phyloP scores from a whole-genome alignment of 305 asterid species.

The Solanum hybrid region DNA sequence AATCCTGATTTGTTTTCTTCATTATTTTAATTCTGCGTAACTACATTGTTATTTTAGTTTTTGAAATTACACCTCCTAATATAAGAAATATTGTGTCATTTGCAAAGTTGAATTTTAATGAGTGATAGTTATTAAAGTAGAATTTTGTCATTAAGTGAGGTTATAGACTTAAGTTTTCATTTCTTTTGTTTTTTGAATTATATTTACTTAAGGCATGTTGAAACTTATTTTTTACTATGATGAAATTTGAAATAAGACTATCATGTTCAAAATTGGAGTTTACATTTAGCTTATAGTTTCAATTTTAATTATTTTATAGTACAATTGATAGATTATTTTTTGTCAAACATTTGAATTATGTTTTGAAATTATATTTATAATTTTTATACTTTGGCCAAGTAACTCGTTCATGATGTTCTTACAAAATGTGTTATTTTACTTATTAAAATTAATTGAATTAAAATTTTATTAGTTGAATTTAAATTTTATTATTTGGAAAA shows the following conservation, averaged over 20 bases:
- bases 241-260: neutral
- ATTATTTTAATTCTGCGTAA: no score
- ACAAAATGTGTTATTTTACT: no score
- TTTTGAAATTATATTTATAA: no score
- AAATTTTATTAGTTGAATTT: no score
- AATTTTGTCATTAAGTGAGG: neutral
- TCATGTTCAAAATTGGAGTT: neutral
- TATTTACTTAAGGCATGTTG: neutral
- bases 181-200: neutral
- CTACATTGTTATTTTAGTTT: neutral
- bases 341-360: no score
- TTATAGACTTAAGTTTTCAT: neutral
- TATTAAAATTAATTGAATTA: no score
- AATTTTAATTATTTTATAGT: no score
- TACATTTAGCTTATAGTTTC: neutral
- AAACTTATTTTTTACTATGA: neutral
- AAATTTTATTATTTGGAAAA: no score
- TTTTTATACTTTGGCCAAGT: no score
- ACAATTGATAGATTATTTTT: no score
- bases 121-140: neutral
- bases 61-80: neutral
- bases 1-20: neutral
- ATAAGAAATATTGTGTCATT: neutral
- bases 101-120: neutral
- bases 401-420: no score